phyloP scores from a whole-genome alignment of 768 basidiomycete genomes.

The Leccinellum rugosiceps region DNA sequence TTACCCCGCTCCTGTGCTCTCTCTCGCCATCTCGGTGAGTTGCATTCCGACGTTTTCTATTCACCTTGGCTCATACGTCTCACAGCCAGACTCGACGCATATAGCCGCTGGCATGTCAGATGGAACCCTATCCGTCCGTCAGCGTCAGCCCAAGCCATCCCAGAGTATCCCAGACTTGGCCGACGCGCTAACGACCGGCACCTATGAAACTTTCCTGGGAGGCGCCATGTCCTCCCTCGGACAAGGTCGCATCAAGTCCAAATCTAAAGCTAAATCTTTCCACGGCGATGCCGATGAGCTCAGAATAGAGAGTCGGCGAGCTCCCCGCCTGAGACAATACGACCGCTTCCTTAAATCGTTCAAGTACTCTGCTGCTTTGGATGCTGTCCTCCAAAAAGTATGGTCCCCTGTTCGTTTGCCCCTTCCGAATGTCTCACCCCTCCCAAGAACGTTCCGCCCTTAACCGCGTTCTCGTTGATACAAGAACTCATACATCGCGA shows the following conservation, averaged over 20 bases:
- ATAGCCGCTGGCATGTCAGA: constrained; percentile 98
- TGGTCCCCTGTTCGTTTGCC: constrained; percentile 4
- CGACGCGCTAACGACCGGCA: constrained; percentile 45
- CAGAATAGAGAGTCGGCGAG: constrained; percentile 68
- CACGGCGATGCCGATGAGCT: constrained; percentile 71
- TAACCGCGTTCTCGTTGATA: constrained; percentile 84
- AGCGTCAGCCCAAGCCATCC: constrained; percentile 75
- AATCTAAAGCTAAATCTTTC: constrained; percentile 45
- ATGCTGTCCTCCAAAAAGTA: constrained; percentile 86
- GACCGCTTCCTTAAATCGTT: constrained; percentile 88
- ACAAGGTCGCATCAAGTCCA: constrained; percentile 50
- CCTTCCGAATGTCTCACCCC: background rate
- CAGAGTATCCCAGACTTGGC: constrained; percentile 43
- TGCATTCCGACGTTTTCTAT: background rate
- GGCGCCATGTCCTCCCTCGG: constrained; percentile 53
- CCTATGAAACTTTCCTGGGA: constrained; percentile 67
- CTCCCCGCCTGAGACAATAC: constrained; percentile 76
- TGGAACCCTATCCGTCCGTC: constrained; percentile 94
- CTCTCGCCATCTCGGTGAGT: constrained; percentile 82
- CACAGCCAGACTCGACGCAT: constrained; percentile 92
- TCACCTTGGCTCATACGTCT: constrained; percentile 5
- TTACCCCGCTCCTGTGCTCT: constrained; percentile 89
- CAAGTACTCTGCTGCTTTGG: constrained; percentile 92
- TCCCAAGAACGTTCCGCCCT: constrained; percentile 75
- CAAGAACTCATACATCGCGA: constrained; percentile 92